These are phyloP conservation scores for Ophiostoma novo-ulmi DNA, from an alignment of 2,329 filamentous ascomycete genomes.

Conservation along the genomic window DNA sequence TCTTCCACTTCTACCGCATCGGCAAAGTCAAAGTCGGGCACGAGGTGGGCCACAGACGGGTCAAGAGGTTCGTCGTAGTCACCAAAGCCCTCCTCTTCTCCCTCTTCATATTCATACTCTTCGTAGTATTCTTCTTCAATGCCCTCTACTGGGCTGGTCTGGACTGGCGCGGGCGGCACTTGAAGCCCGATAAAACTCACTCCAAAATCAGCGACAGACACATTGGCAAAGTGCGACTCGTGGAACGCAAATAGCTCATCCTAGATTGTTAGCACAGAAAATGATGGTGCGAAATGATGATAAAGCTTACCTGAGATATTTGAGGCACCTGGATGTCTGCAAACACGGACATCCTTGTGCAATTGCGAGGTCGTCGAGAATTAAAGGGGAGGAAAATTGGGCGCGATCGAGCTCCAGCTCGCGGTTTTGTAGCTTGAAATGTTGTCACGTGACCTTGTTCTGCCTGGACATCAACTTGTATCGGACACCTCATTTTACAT, in stretches of 20 bases:
- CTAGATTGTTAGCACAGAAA: constrained; percentile 36
- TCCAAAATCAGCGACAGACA: constrained; percentile 44
- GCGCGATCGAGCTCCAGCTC: background rate
- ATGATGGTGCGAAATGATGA: background rate
- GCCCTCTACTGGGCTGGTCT: background rate
- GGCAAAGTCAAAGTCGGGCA: constrained; percentile 5
- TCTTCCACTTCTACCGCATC: background rate
- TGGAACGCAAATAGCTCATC: constrained; percentile 57
- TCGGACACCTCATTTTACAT: too few species aligned
- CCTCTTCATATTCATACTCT: constrained; percentile 44
- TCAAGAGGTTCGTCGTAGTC: constrained; percentile 17
- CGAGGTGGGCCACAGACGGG: constrained; percentile 8
- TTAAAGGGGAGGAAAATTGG: constrained; percentile 11
- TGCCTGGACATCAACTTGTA: background rate
- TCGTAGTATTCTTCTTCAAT: constrained; percentile 57
- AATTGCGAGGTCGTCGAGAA: background rate
- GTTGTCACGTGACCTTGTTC: background rate
- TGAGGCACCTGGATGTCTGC: constrained; percentile 30
- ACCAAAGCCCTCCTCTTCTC: constrained; percentile 67
- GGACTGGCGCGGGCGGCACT: background rate
- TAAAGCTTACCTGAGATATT: constrained; percentile 37
- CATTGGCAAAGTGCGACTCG: constrained; percentile 52
- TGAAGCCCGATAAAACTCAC: constrained; percentile 37
- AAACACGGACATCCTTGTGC: constrained; percentile 9
- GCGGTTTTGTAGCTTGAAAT: background rate